phyloP scores from a whole-genome alignment of 2,329 filamentous ascomycete genomes.

The Beauveria australis region DNA sequence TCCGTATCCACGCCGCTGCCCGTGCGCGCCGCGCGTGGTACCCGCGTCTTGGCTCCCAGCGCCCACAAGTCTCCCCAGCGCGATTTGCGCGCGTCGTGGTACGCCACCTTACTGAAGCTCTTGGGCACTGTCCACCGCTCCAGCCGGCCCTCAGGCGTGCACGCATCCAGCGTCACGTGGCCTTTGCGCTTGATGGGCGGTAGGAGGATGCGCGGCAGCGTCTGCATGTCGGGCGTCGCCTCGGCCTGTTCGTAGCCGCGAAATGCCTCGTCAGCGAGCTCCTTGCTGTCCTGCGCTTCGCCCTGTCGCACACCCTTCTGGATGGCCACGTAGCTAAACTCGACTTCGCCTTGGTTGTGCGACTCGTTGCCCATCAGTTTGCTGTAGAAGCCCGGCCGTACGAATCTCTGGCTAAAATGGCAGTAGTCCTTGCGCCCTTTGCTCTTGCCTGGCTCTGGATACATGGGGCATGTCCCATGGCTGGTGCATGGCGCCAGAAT shows the following conservation, averaged over 20 bases:
- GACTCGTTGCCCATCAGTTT: conserved; percentile 55
- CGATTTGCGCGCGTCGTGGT: conserved; percentile 85
- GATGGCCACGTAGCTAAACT: conserved; percentile 83
- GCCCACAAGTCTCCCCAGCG: conserved; percentile 94
- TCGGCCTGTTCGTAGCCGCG: conserved; percentile 55
- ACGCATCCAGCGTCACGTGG: conserved; percentile 84
- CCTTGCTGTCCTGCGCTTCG: conserved; percentile 36
- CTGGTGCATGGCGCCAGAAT: conserved; percentile 78
- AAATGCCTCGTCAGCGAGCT: conserved; percentile 60
- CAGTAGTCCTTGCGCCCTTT: conserved; percentile 81
- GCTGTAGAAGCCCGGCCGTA: conserved; percentile 75
- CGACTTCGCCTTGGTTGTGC: conserved; percentile 80
- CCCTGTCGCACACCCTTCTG: conserved; percentile 56
- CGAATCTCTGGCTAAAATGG: conserved; percentile 82
- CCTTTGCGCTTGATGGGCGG: conserved; percentile 79
- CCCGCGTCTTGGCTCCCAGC: conserved; percentile 80
- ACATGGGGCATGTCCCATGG: conserved; percentile 85
- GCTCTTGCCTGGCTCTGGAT: conserved; percentile 59
- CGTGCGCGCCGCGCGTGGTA: conserved; percentile 50
- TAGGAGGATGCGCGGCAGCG: conserved; percentile 70
- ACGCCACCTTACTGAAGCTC: conserved; percentile 72
- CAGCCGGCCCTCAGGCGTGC: conserved; percentile 74
- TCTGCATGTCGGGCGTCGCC: conserved; percentile 46
- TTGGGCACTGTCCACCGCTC: conserved; percentile 92
- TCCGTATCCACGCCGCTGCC: conserved; percentile 43